These are phyloP conservation scores for Marchantia paleacea DNA, from an alignment of 225 moss, liverwort and hornwort species.

Conservation along the genomic window DNA sequence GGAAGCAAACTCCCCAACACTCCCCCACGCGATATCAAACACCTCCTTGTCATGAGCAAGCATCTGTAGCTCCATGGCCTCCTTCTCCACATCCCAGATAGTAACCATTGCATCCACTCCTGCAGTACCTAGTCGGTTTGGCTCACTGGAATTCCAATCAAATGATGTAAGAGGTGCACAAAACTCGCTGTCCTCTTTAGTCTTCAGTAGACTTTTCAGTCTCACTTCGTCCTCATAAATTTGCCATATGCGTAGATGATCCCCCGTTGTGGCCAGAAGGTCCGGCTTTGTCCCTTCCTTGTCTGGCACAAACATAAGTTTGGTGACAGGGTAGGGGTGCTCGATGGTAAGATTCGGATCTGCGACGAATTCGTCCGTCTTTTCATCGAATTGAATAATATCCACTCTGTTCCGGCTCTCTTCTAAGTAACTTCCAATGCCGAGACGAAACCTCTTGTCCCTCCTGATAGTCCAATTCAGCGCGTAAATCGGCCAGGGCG, in stretches of 20 bases:
- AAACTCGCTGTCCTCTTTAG: slow-evolving; percentile 51
- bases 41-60: slow-evolving; percentile 83
- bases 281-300: slow-evolving; percentile 63
- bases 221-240: slow-evolving; percentile 57
- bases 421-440: slow-evolving; percentile 67
- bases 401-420: slow-evolving; percentile 65
- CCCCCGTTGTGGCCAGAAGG: slow-evolving; percentile 68
- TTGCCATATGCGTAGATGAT: slow-evolving; percentile 68
- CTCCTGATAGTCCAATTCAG: slow-evolving; percentile 69
- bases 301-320: slow-evolving; percentile 74
- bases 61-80: slow-evolving; percentile 65
- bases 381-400: slow-evolving; percentile 57
- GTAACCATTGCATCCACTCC: slow-evolving; percentile 80
- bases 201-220: slow-evolving; percentile 51
- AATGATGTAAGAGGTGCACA: slow-evolving; percentile 78
- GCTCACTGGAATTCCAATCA: slow-evolving; percentile 70
- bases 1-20: slow-evolving; percentile 59
- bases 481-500: slow-evolving; percentile 64
- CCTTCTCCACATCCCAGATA: slow-evolving; percentile 73
- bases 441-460: slow-evolving; percentile 68
- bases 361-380: slow-evolving; percentile 36
- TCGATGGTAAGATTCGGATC: slow-evolving; percentile 58
- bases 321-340: slow-evolving; percentile 66
- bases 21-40: slow-evolving; percentile 70
- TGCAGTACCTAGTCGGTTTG: slow-evolving; percentile 56